Conservation (phyloP, 371 early-diverging fungal genomes). For the Furculomyces boomerangus region DNA sequence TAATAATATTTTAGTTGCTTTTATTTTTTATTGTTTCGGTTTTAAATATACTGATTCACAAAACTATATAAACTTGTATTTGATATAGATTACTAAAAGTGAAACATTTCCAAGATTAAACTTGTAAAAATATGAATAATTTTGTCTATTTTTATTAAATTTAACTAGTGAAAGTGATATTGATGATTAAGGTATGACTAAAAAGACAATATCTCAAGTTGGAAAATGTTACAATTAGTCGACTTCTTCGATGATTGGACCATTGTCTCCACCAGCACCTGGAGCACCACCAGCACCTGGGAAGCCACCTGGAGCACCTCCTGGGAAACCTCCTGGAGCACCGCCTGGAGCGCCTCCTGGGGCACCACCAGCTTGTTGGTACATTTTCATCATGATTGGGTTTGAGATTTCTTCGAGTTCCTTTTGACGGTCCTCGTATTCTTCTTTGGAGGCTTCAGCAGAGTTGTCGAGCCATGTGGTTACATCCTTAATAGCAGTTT, state of each 20-base stretch:
- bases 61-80: no score
- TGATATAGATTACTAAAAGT: no score
- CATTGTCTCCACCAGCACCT: constrained; percentile 25
- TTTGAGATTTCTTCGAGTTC: constrained; percentile 85
- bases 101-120: no score
- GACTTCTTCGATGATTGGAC: constrained; percentile 71
- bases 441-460: constrained; percentile 84
- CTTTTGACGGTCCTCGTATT: constrained; percentile 84
- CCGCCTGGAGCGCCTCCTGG: constrained; percentile 38
- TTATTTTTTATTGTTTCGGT: no score
- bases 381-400: constrained; percentile 89
- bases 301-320: constrained; percentile 19
- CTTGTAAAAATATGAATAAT: no score
- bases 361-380: constrained; percentile 50
- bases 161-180: no score
- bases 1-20: no score
- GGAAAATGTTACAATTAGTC: constrained; percentile 25
- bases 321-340: constrained; percentile 37
- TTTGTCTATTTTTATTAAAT: no score
- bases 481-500: constrained; percentile 59
- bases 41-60: no score
- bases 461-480: constrained; percentile 76
- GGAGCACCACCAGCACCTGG: no score
- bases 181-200: no score
- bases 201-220: background rate